These are phyloP conservation scores for Metschnikowia matae DNA, from an alignment of 805 yeast genomes.

Conservation along the genomic window DNA sequence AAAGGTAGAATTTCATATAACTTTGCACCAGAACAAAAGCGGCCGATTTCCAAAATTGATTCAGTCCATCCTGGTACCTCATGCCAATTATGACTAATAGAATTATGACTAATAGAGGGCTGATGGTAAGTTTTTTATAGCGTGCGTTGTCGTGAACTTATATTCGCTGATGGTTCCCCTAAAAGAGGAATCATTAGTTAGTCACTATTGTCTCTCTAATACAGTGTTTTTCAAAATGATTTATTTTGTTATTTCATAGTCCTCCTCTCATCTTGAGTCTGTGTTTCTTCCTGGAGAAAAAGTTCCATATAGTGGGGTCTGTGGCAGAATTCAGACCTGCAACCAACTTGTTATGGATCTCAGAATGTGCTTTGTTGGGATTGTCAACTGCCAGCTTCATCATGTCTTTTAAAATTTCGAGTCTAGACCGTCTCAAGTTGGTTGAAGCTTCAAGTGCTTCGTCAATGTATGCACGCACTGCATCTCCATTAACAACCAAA, in stretches of 20 bases:
- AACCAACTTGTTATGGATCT: conserved; percentile 20
- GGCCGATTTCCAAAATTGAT: no score
- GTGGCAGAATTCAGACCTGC: conserved; percentile 10
- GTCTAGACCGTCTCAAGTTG: conserved; percentile 57
- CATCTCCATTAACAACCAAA: conserved; percentile 53
- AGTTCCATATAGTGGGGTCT: conserved; percentile 9
- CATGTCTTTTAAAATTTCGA: conserved; percentile 63
- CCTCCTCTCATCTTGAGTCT: conserved; percentile 26
- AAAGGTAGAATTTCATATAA: no score
- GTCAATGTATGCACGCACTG: conserved; percentile 63
- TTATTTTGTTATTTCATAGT: conserved; percentile 40
- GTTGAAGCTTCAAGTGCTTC: conserved; percentile 62
- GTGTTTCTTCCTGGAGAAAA: conserved; percentile 20
- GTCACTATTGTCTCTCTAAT: no score
- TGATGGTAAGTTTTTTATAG: no score
- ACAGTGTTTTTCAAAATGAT: no score
- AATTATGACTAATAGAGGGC: no score
- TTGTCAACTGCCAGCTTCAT: conserved; percentile 49
- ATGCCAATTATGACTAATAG: no score
- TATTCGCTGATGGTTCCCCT: no score
- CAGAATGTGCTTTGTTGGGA: conserved; percentile 35
- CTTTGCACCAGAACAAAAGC: no score
- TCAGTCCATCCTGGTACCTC: no score
- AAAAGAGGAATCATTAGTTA: no score
- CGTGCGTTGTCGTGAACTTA: no score